Evolutionary conservation across 345 rosid genomes (phyloP), one percentile per base, ranked within the genome.

Genomic region (Bruguiera sexangula): DNA sequence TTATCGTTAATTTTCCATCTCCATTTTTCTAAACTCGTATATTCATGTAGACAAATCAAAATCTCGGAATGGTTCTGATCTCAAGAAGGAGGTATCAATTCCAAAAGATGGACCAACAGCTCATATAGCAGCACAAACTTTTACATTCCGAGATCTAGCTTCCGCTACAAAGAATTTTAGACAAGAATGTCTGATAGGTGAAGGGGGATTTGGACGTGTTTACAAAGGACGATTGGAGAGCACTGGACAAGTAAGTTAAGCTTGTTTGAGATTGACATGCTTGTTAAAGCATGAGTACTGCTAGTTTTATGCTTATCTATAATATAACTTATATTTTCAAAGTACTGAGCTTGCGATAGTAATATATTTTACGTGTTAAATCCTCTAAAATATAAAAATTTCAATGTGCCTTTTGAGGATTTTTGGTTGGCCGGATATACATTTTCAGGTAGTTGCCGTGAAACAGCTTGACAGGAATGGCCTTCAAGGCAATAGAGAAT

Each of bases 121-220:
- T 48, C 82, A 82, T 81, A 91, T 93, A 65, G 94, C 97, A 46
- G 99, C 96, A 11, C 97, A 90, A 77, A 95, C 92, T 27, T 95
- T 92, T 85, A 88, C 97, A 58, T 95, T 91, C 72, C 73, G 86
- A 59, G 99, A 95, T 82, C 89, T 95, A 79, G 99, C 96, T 46
- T 79, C 85, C 39, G 96, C 96, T 20, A 92, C 97, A 55, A 92
- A 90, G 68, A 84, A 84, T 74, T 95, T 95, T 62, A 76, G 89
- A 74, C 92, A 79, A 30, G 97, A 95, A 81, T 86, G 88, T 69
- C 83, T 87, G 27, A 64, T 95, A 65, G 99, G 97, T 61, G 99
- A 95, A 88, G 97, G 97, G 43, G 99, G 99, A 8, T 92, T 92
- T 61, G 99, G 99, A 54, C 96, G 82, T 74, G 99, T 95, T 60